Evolutionary conservation across 768 basidiomycete species (phyloP), one percentile per base, ranked within the genome.

Genomic region (Suillus clintonianus): DNA sequence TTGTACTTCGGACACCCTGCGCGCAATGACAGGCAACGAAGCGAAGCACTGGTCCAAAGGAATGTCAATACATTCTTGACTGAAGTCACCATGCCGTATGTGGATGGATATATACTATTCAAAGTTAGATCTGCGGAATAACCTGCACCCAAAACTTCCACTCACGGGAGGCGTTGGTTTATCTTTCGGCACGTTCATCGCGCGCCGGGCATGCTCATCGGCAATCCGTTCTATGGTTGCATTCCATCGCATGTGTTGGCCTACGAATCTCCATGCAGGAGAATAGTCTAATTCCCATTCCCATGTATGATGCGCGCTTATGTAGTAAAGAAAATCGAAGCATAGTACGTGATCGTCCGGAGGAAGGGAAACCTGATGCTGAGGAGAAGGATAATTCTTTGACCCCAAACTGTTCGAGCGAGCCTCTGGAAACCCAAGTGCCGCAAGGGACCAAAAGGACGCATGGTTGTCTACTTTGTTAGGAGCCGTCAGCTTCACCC

Each of bases 251-350:
- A 86, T 77, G 66, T 86, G 71, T 64, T 80, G 76, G 15, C 84
- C 86, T 42, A 83, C 84, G 69, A 80, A 80, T 66, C 81, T 74
- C 86, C 87, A 89, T 14, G 82, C 85, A n/a, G 86, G 86, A 62
- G 83, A 82, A 68, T 81, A 87, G 62, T 87, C 85, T 60, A 77
- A 80, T 50, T 84, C 83, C 68, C 82, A 83, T 68, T 87, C 86
- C 62, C 75, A 83, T 6, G 84, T 80, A 85, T 86, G 59, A 62
- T 82, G 76, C 0, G 82, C 78, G 62, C 67, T 67, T 14, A 69
- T 60, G 50, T 72, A 74, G 57, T 74, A 74, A 2, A 72, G 57
- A 32, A 69, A 69, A 34, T 72, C 72, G 27, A 53, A 71, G 39
- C 72, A 74, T 45, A 74, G 64, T 48, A 74, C 48, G 15, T 71